Evolutionary conservation across 2,329 filamentous ascomycete genomes (phyloP), one percentile per base, ranked within the genome.

Genomic region (Cladophialophora psammophila): DNA sequence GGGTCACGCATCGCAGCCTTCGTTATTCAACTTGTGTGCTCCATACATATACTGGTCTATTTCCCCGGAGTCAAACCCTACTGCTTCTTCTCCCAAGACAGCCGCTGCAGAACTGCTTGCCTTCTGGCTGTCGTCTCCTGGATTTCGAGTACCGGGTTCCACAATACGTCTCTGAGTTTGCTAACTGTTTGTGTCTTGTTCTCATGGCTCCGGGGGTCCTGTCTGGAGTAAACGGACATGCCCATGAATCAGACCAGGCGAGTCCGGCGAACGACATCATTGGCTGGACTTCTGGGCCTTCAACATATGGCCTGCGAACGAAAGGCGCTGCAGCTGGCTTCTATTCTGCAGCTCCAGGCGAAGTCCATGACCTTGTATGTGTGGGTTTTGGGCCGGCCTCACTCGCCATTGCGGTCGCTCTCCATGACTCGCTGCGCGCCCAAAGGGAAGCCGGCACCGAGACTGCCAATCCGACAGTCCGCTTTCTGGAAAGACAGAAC

Each of bases 331-430:
- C 66, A 26, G 38, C 57, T n/a, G 60, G 38, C 18, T 50, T 70
- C 35, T 61, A 57, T 42, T 55, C 68, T n/a, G 20, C 65, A 38
- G 50, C 38, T 32, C 15, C 52, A 38, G 85, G 90, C 70, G 87
- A 91, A 58, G 81, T 93, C 36, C 90, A 94, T 77, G 94, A 98
- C 78, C 83, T 98, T 61, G 83, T 98, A 72, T 97, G 93, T 78
- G 88, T 97, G 64, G 94, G 94, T 31, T 98, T 98, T 76, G 94
- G 94, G 7, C 94, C 94, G 20, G 94, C 94, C 34, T 95, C 93
- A 67, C 84, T 98, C 40, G 90, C 94, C 18, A 91, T 98, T 69
- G 94, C 92, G 13, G 90, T 97, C 64, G 94, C 95, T 31, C 85
- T 97, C 50, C 90, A 96, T 78, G 94, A 98, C 78, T 80, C 52